Base-by-base conservation (phyloP, 1,284 basidiomycete genomes). In the Chondrostereum purpureum region DNA sequence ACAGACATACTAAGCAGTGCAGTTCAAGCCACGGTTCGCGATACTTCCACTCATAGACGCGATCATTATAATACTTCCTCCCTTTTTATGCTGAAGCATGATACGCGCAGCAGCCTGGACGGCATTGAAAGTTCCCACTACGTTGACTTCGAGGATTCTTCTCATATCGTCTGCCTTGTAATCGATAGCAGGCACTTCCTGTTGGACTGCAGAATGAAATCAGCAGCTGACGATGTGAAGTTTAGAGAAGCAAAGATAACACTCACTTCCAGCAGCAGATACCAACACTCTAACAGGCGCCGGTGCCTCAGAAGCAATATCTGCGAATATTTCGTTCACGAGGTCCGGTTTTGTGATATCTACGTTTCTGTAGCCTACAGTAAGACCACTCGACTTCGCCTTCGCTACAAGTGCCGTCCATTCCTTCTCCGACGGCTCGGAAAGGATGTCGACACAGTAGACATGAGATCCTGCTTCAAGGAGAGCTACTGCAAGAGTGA, bases 41-140 rank as follows among this genome's bases (percentile, higher is more conserved):
- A 47, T 47, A 24, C 39, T 64, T 12, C 72, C 74, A 36, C 65
- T 68, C 71, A 77, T 73, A 40, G 67, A 70, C 8, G 68, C 74
- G 42, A 38, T 38, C 17, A 38, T n/a, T 8, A 38, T 38, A 10
- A 38, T 38, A 16, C 36, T 38, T 10, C 36, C 36, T 19, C 58
- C 57, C 10, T 58, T 58, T 8, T 60, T 54, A 39, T 60, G 63
- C 23, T 60, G 58, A 24, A 51, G 53, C 67, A 66, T 70, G 53
- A 62, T 57, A 38, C 61, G 56, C 24, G 67, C 69, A 10, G 61
- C 66, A 2, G 65, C 64, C 46, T 68, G 65, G 3, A 65, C 63
- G 8, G 66, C 65, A 22, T 69, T 60, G 44, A 72, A 64, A 8
- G 65, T 64, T 39, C 69, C 70, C 17, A 59, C 63, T 19, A 66